Base-by-base conservation (phyloP, 148 eudicot species). In the Camellia sinensis region DNA sequence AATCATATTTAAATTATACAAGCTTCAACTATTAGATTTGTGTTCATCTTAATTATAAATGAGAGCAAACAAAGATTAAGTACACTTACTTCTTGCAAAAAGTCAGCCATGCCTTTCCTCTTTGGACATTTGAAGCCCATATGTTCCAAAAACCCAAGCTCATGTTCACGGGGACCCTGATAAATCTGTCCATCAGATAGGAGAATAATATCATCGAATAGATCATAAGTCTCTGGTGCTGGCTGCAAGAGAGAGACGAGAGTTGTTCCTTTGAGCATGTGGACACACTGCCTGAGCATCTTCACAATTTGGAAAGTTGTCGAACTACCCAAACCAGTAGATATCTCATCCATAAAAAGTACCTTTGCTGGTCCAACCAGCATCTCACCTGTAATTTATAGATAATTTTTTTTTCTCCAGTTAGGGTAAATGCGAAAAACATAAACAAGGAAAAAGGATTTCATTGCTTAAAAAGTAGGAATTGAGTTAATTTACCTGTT, bases 291-390 rank as follows among this genome's bases (percentile, higher is more conserved):
- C 43, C 88, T 82, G 3, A 94, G 81, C n/a, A 91, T 81, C 64
- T 88, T 90, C 77, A 90, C 96, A 70, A 94, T 90, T 77, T 90
- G 94, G 80, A 74, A 92, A 44, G 98, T 94, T 56, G 98, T 94
- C 0, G 94, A 94, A 83, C 96, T 92, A 75, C 92, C 98, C 73
- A 94, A 85, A 68, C 98, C 98, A 53, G 96, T 94, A 37, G 98
- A 94, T 85, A 93, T 93, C 76, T 93, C 95, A 78, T 93, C 97
- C 97, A 91, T 93, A 80, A 93, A 88, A 48, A 93, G 79, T 12
- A 86, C 94, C 67, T 85, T 90, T 17, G 94, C 53, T 65, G 96
- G 94, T 75, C 98, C 96, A 37, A 94, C 98, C 63, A 94, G 81
- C 96, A 94, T 92, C 70, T 94, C 98, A 82, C 96, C 98, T 89